Evolutionary conservation across 805 yeast species (phyloP).

Genomic region (Yarrowia keelungensis): DNA sequence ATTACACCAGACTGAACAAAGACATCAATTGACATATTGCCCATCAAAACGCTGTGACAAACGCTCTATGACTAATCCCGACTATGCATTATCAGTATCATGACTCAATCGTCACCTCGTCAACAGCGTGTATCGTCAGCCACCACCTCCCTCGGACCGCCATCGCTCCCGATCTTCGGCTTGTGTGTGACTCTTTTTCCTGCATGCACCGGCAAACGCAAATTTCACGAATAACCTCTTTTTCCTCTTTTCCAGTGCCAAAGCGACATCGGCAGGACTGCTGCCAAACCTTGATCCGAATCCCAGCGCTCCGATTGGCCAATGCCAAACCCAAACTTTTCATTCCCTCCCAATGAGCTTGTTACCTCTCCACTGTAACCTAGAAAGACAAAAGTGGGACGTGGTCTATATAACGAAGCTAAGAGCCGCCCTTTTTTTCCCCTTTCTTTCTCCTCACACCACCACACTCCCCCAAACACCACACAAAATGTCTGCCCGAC

Average conservation of each 20-base stretch:
- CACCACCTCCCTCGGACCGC: no score
- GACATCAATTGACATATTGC: no score
- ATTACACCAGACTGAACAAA: no score
- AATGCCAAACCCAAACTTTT: slow-evolving; percentile 2
- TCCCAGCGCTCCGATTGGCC: slow-evolving; percentile 20
- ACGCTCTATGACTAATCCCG: no score
- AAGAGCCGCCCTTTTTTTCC: background rate
- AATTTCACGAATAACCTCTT: background rate
- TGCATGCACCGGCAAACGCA: no score
- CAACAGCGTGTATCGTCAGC: no score
- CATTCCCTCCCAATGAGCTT: slow-evolving; percentile 5
- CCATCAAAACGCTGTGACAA: no score
- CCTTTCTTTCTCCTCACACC: background rate
- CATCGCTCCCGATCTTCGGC: no score
- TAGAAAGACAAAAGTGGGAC: background rate
- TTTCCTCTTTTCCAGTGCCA: background rate
- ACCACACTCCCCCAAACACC: background rate
- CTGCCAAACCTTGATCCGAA: slow-evolving; percentile 27
- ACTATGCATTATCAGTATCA: no score
- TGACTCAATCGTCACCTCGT: no score
- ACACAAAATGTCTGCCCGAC: slow-evolving; percentile 36
- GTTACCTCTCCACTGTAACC: background rate
- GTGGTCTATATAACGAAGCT: slow-evolving; percentile 19
- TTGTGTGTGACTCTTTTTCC: no score
- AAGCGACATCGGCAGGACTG: slow-evolving; percentile 33